Evolutionary conservation across 805 yeast species (phyloP), one percentile per base, ranked within the genome.

Genomic region (Saturnispora galanensis): DNA sequence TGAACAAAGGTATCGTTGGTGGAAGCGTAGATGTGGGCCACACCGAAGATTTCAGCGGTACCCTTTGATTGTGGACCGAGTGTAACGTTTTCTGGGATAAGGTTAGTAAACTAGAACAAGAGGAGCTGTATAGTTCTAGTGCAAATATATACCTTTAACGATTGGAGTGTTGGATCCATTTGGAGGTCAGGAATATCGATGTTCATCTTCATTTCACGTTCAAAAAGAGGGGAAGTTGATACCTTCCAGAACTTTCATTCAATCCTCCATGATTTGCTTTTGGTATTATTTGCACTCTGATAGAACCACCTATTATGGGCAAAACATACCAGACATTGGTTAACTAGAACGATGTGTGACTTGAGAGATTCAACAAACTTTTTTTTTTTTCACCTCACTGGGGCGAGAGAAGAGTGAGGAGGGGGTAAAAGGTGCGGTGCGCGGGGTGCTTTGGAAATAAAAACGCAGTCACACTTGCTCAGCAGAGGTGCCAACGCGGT

Each of bases 1-100:
- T 93, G 99, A 64, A 93, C 99, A 77, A 93, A 93, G 58, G 99
- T 93, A 79, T 93, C 99, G 84, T 93, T 93, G 81, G 89, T 88
- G 58, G 98, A 94, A 67, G 99, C 99, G 70, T 80, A 93, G 82
- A 93, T 93, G 78, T 97, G 94, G 69, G 98, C 98, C 77, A 93
- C 99, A 82, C 99, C 99, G 71, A 93, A 93, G 69, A 89, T 96
- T 77, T 87, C 96, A 80, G 95, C 86, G 68, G 93, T 88, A 73
- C 86, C 96, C 74, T 89, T 87, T 74, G 87, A 81, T 76, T 84
- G 90, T 68, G 84, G 85, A 67, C 87, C 87, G 70, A 81, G 68
- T 58, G 76, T 72, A 69, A 71, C 76, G 73, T 70, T 71, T 69
- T 71, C 77, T 70, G 56, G 39, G 26, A 12, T 29, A 47, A 30